phyloP scores from a whole-genome alignment of 2,329 filamentous ascomycete species.

The Chrysoporthe puriensis region DNA sequence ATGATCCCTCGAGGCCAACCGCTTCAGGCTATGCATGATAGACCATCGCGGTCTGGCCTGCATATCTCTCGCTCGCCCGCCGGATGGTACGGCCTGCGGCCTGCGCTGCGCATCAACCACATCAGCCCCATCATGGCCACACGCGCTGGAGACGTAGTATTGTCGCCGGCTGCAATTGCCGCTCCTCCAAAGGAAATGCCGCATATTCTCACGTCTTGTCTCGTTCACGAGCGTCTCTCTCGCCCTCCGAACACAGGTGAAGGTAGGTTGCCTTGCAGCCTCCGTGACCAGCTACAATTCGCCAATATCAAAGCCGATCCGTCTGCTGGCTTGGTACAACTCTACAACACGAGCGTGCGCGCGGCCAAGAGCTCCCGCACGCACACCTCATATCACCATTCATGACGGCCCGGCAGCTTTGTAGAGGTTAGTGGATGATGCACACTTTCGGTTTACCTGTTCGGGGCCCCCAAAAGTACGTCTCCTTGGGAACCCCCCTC shows the following conservation, averaged over 20 bases:
- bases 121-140: neutral
- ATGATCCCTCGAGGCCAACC: neutral
- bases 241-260: neutral
- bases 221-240: neutral
- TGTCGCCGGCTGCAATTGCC: neutral
- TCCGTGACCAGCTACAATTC: constrained; percentile 19
- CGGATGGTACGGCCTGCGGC: constrained; percentile 4
- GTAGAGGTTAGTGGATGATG: neutral
- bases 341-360: neutral
- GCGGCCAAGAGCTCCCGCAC: too few species aligned
- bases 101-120: neutral
- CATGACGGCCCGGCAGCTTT: neutral
- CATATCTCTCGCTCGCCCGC: neutral
- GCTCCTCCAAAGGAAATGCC: neutral
- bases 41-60: constrained; percentile 4
- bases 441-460: neutral
- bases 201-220: neutral
- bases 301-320: constrained; percentile 19
- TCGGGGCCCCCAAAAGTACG: neutral
- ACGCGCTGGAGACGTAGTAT: neutral
- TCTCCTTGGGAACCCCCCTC: too few species aligned
- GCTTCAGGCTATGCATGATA: neutral
- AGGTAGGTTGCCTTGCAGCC: constrained; percentile 20
- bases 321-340: constrained; percentile 6
- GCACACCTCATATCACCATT: neutral